Percentiles rank a stretch among this genome's conserved stretches.
Evolutionary conservation across 2,329 filamentous ascomycete genomes (phyloP).

Genomic region (Endocalyx cinctus): DNA sequence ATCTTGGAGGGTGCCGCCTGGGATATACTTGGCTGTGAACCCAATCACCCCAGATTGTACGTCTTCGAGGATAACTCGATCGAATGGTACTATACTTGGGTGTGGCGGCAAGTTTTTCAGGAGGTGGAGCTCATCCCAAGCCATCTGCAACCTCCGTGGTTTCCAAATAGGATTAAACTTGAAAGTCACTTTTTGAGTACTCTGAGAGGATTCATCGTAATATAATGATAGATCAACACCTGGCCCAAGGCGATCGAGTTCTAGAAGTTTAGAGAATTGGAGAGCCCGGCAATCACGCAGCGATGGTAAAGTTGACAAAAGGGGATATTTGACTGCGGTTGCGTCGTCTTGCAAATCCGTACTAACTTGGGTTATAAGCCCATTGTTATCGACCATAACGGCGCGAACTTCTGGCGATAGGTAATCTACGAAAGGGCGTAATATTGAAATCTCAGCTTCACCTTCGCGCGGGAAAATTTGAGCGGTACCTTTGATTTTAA

Average conservation of each 20-base stretch:
- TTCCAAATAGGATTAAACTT: neutral
- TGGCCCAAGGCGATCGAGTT: neutral
- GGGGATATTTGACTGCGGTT: neutral
- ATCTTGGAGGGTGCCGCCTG: slow-evolving; percentile 17
- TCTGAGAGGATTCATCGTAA: neutral
- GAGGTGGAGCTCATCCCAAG: slow-evolving; percentile 24
- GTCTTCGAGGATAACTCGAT: slow-evolving; percentile 21
- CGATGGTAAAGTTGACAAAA: neutral
- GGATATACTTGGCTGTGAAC: slow-evolving; percentile 22
- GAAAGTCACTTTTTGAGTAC: neutral
- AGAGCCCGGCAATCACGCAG: neutral
- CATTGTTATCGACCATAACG: neutral
- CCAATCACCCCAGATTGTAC: slow-evolving; percentile 21
- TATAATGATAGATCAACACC: neutral
- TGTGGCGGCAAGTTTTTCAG: slow-evolving; percentile 21
- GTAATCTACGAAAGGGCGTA: neutral
- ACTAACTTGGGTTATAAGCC: neutral
- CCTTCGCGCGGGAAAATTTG: neutral
- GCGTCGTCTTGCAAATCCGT: neutral
- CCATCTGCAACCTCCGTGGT: neutral
- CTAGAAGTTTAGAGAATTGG: neutral
- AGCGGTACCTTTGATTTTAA: too few species aligned
- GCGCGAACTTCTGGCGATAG: neutral
- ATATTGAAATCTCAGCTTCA: neutral
- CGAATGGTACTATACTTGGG: slow-evolving; percentile 24